These are phyloP conservation scores for Pseudogymnoascus sp. DNA, from an alignment of 2,329 filamentous ascomycete species.

Conservation along the genomic window DNA sequence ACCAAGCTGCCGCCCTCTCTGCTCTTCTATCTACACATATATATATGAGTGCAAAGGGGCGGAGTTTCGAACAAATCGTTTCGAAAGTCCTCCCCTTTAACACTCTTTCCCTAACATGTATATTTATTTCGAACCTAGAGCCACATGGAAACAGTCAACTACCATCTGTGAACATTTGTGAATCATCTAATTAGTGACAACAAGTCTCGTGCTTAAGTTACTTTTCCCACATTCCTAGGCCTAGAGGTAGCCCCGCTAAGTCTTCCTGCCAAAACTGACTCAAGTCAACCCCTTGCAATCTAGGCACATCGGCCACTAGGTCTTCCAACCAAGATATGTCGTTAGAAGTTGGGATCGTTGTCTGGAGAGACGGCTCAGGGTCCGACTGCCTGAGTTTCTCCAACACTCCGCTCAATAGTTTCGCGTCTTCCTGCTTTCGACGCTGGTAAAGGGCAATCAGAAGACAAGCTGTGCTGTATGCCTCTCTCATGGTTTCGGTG, in stretches of 20 bases:
- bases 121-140: background rate
- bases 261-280: conserved; percentile 14
- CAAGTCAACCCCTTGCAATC: conserved; percentile 24
- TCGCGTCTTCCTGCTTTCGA: conserved; percentile 37
- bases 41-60: background rate
- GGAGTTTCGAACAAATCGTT: background rate
- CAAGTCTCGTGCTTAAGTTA: background rate
- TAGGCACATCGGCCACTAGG: conserved; percentile 32
- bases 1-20: background rate
- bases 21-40: background rate
- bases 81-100: background rate
- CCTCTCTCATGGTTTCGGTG: conserved; percentile 42
- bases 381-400: background rate
- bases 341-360: conserved; percentile 20
- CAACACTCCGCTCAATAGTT: conserved; percentile 26
- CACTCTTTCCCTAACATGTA: background rate
- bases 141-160: background rate
- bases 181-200: background rate
- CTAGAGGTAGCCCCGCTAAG: background rate
- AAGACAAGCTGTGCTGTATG: conserved; percentile 44
- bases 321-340: conserved; percentile 36
- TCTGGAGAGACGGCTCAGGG: conserved; percentile 5
- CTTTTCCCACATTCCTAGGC: background rate
- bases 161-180: background rate
- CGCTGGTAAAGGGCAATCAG: conserved; percentile 44